A percentile compares a stretch with the other conserved stretches of the same genome.
phyloP scores from a whole-genome alignment of 371 early-diverging fungal genomes.

The Paramicrosporidium saccamoebae region DNA sequence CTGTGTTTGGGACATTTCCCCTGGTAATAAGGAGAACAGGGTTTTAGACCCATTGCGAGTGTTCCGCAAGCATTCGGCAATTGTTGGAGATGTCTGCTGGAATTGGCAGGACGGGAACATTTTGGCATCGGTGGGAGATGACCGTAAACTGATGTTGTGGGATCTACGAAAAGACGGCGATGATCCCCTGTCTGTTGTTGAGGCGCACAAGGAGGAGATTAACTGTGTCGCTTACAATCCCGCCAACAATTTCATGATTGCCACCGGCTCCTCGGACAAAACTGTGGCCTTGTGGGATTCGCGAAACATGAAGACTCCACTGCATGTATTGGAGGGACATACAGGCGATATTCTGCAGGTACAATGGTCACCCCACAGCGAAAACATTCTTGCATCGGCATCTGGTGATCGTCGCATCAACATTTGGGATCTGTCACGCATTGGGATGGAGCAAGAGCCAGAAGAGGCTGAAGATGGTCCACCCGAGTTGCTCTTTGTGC shows the following conservation, averaged over 20 bases:
- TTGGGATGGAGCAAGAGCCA: constrained; percentile 72
- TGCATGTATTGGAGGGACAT: constrained; percentile 65
- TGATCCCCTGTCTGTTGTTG: constrained; percentile 19
- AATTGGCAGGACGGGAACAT: constrained; percentile 29
- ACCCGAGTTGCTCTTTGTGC: constrained; percentile 91
- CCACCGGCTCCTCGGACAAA: constrained; percentile 82
- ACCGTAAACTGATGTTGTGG: constrained; percentile 52
- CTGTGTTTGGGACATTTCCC: constrained; percentile 52
- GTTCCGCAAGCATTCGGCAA: constrained; percentile 45
- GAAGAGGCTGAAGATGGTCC: constrained; percentile 94
- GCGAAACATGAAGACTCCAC: constrained; percentile 37
- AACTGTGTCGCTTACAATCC: constrained; percentile 80
- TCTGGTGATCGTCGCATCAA: constrained; percentile 65
- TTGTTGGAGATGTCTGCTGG: constrained; percentile 92
- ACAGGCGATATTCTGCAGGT: constrained; percentile 68
- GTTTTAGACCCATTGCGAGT: constrained; percentile 28
- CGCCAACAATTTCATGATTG: constrained; percentile 43
- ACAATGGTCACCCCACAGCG: constrained; percentile 75
- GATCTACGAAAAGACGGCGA: constrained; percentile 16
- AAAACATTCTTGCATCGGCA: constrained; percentile 64
- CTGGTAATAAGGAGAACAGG: constrained; percentile 19
- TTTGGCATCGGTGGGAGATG: constrained; percentile 88
- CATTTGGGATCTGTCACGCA: constrained; percentile 78
- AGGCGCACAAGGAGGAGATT: constrained; percentile 64
- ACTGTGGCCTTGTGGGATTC: constrained; percentile 86